These are phyloP conservation scores for Jamesozyma spencerorum DNA, from an alignment of 805 yeast genomes.

Conservation along the genomic window DNA sequence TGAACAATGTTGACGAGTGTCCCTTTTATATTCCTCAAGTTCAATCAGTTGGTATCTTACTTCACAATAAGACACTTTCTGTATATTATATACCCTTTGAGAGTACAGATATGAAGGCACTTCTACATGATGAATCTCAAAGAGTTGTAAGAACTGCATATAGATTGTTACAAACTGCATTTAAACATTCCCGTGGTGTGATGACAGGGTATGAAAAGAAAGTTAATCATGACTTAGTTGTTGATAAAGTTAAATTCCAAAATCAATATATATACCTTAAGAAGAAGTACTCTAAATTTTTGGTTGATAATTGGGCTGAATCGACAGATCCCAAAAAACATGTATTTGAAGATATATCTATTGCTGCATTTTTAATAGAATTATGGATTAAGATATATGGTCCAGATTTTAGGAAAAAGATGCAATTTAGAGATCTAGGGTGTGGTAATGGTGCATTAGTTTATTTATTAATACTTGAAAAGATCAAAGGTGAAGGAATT, in stretches of 20 bases:
- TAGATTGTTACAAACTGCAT: constrained; percentile 67
- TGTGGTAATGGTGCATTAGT: constrained; percentile 92
- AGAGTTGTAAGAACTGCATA: constrained; percentile 76
- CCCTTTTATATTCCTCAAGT: constrained; percentile 91
- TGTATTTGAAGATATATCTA: constrained; percentile 91
- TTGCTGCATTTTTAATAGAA: constrained; percentile 88
- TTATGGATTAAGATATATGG: constrained; percentile 57
- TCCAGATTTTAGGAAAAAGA: constrained; percentile 26
- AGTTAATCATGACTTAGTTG: constrained; percentile 80
- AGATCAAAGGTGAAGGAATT: constrained; percentile 72
- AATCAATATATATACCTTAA: constrained; percentile 71
- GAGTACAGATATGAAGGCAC: constrained; percentile 13
- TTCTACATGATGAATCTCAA: constrained; percentile 34
- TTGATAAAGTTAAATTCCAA: constrained; percentile 74
- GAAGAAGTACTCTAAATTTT: constrained; percentile 63
- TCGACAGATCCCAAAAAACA: constrained; percentile 91
- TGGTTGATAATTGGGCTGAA: constrained; percentile 85
- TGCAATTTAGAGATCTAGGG: constrained; percentile 78
- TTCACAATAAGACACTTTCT: constrained; percentile 41
- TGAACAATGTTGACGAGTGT: constrained; percentile 44
- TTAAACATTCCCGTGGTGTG: constrained; percentile 76
- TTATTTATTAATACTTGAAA: constrained; percentile 66
- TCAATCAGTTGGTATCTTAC: constrained; percentile 63
- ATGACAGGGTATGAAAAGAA: constrained; percentile 79
- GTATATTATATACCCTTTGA: constrained; percentile 67